A percentile compares a stretch with the other conserved stretches of the same genome.
These are phyloP conservation scores for Bjerkandera adusta DNA, from an alignment of 1,284 basidiomycete species.

Conservation along the genomic window DNA sequence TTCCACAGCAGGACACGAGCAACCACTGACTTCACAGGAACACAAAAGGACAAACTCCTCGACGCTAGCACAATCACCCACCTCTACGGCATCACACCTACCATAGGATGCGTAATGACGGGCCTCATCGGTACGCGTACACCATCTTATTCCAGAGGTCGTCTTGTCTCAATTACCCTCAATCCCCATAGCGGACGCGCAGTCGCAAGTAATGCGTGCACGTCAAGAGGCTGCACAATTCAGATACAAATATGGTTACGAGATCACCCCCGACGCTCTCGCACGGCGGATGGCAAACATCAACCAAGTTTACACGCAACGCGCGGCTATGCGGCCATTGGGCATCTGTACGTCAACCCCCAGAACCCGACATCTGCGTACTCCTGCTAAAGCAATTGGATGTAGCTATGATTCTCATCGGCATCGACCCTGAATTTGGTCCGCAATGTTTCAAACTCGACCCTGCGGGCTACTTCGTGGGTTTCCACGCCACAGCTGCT, in stretches of 20 bases:
- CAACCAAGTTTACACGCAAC: constrained; percentile 98
- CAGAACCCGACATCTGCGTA: constrained; percentile 2
- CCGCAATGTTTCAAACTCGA: constrained; percentile 98
- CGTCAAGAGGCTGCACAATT: constrained; percentile 92
- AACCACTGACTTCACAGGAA: no score
- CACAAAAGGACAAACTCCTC: constrained; percentile 97
- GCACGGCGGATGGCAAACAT: constrained; percentile 96
- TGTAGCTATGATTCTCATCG: constrained; percentile 94
- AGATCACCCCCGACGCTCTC: constrained; percentile 94
- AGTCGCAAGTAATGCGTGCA: constrained; percentile 88
- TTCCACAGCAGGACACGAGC: no score
- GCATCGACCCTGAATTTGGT: constrained; percentile 85
- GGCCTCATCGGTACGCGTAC: constrained; percentile 83
- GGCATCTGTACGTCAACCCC: constrained; percentile 75
- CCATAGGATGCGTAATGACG: constrained; percentile 97
- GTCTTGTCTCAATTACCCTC: not conserved
- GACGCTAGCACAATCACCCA: constrained; percentile 95
- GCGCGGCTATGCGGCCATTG: constrained; percentile 95
- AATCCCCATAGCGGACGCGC: constrained; percentile 77
- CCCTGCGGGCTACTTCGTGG: constrained; percentile 97
- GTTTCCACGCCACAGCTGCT: constrained; percentile 94
- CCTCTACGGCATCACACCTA: constrained; percentile 94
- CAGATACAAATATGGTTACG: constrained; percentile 97
- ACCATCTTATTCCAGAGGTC: not conserved
- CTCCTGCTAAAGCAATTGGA: constrained; percentile 5